phyloP scores from a whole-genome alignment of 768 basidiomycete species.

The Gyrodon lividus region DNA sequence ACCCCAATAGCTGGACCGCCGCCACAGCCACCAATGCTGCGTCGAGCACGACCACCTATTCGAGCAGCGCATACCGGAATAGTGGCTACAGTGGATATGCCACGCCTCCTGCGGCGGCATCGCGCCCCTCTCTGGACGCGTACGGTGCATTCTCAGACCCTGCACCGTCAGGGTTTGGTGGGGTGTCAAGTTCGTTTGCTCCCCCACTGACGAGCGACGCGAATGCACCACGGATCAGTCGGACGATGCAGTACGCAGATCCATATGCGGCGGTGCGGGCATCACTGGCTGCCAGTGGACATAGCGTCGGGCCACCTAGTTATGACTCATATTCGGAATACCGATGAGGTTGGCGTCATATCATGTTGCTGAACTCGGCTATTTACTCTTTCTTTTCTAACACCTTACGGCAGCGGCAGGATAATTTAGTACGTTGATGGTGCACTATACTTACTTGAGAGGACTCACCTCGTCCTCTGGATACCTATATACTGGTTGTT shows the following conservation, averaged over 20 bases:
- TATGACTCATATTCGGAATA: constrained; percentile 57
- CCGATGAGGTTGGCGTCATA: constrained; percentile 31
- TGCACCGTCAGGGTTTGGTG: constrained; percentile 71
- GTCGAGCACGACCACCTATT: constrained; percentile 22
- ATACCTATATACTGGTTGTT: neutral
- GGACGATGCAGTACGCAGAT: constrained; percentile 93
- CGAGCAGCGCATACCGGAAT: constrained; percentile 20
- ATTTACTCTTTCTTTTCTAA: constrained; percentile 4
- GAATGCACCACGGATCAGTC: constrained; percentile 57
- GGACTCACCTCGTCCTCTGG: neutral
- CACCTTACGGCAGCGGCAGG: neutral
- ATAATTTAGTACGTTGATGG: constrained; percentile 17
- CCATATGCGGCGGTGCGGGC: constrained; percentile 83
- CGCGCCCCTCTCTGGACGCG: constrained; percentile 75
- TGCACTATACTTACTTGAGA: neutral
- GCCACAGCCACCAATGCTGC: constrained; percentile 28
- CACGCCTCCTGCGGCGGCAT: constrained; percentile 33
- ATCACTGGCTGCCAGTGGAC: constrained; percentile 38
- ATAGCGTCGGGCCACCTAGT: constrained; percentile 42
- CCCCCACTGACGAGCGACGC: constrained; percentile 33
- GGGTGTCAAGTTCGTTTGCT: constrained; percentile 34
- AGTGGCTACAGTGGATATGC: constrained; percentile 24
- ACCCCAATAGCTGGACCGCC: constrained; percentile 49
- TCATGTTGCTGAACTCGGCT: neutral
- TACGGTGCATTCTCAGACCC: constrained; percentile 93